Evolutionary conservation across 768 basidiomycete genomes (phyloP).

Genomic region (Hysterangium stoloniferum): DNA sequence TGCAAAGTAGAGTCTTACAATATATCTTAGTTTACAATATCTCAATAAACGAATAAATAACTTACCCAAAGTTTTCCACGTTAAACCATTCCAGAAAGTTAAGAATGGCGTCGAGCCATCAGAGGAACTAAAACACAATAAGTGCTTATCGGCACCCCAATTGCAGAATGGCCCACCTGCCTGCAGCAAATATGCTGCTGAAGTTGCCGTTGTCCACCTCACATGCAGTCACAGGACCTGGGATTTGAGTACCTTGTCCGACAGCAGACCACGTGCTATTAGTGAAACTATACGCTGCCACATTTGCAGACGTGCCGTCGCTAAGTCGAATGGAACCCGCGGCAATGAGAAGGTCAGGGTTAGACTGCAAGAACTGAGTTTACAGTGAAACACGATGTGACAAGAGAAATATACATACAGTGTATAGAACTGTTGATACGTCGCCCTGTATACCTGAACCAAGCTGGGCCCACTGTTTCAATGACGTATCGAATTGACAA

Average conservation of each 20-base stretch:
- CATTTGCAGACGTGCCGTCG: conserved; percentile 57
- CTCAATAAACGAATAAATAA: conserved; percentile 6
- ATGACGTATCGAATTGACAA: conserved; percentile 61
- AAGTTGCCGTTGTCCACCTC: conserved; percentile 74
- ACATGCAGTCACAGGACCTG: conserved; percentile 86
- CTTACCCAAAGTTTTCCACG: conserved; percentile 65
- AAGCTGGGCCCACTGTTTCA: conserved; percentile 73
- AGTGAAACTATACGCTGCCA: conserved; percentile 62
- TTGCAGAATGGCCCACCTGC: conserved; percentile 46
- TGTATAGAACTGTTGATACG: conserved; percentile 68
- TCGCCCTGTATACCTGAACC: conserved; percentile 80
- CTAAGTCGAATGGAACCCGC: conserved; percentile 70
- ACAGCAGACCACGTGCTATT: conserved; percentile 71
- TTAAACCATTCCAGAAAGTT: conserved; percentile 74
- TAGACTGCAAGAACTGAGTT: conserved; percentile 34
- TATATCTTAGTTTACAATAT: neutral
- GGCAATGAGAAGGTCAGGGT: conserved; percentile 65
- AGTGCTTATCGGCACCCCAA: neutral
- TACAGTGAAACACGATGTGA: conserved; percentile 5
- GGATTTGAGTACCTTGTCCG: conserved; percentile 52
- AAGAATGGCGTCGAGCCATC: conserved; percentile 65
- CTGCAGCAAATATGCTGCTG: conserved; percentile 86
- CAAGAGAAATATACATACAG: conserved; percentile 42
- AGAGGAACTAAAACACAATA: conserved; percentile 32
- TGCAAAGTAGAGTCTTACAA: conserved; percentile 47